phyloP scores from a whole-genome alignment of 75 land plant genomes.

The Picea sitchensis region DNA sequence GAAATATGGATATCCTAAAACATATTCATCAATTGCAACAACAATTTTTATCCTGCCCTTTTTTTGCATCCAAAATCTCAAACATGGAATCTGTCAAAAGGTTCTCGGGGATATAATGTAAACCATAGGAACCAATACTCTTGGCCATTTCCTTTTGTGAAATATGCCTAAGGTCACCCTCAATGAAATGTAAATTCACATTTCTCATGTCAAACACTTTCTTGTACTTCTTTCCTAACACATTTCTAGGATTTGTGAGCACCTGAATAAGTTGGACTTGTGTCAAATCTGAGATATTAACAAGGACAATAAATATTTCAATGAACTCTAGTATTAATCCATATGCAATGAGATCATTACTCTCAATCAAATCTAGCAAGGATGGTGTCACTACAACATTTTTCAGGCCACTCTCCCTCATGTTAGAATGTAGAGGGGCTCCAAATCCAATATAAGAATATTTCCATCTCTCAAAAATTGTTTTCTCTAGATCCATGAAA shows the following conservation, averaged over 20 bases:
- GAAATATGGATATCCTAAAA: too few relatives aligned
- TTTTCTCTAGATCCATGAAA: conserved; percentile 82
- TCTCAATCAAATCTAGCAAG: conserved; percentile 72
- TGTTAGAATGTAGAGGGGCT: conserved; percentile 86
- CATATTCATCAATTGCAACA: too few relatives aligned
- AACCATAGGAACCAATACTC: conserved; percentile 84
- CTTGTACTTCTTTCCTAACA: conserved; percentile 84
- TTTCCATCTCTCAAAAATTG: conserved; percentile 84
- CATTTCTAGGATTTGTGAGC: conserved; percentile 80
- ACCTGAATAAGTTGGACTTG: conserved; percentile 94
- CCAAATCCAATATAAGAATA: conserved; percentile 94
- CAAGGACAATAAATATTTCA: conserved; percentile 82
- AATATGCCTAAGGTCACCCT: conserved; percentile 61
- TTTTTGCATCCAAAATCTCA: conserved; percentile 84
- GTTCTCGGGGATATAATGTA: conserved; percentile 71
- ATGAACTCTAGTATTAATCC: conserved; percentile 91
- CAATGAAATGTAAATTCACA: conserved; percentile 80
- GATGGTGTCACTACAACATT: conserved; percentile 72
- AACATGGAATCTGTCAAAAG: conserved; percentile 90
- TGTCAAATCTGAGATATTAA: conserved; percentile 66
- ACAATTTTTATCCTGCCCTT: conserved; percentile 41
- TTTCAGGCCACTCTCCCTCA: conserved; percentile 61
- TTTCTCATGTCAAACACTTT: conserved; percentile 84
- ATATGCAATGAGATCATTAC: conserved; percentile 83
- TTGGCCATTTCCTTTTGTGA: conserved; percentile 84